phyloP scores from a whole-genome alignment of 1,139 yeast species.

The Saccharomyces pastorianus region DNA sequence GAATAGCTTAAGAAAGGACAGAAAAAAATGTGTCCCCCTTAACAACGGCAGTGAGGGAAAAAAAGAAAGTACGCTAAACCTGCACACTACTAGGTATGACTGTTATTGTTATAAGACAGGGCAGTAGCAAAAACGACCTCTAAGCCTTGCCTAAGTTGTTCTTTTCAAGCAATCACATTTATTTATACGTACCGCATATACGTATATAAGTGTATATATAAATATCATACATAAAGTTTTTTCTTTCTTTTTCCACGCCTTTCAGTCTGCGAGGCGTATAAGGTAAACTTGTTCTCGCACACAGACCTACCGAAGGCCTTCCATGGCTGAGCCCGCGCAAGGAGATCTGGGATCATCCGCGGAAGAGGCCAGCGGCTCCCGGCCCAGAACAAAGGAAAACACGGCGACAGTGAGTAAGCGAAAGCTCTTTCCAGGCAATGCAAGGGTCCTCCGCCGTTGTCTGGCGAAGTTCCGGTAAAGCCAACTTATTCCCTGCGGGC shows the following conservation, averaged over 20 bases:
- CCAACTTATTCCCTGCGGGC: too few species aligned
- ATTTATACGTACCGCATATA: too few species aligned
- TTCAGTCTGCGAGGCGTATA: neutral
- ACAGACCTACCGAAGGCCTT: neutral
- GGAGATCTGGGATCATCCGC: neutral
- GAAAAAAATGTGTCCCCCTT: neutral
- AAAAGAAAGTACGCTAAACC: neutral
- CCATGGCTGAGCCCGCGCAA: neutral
- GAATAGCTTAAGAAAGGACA: neutral
- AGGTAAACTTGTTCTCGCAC: neutral
- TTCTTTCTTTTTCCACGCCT: neutral
- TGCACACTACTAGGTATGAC: neutral
- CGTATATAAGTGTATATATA: too few species aligned
- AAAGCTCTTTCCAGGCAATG: neutral
- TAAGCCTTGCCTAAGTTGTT: too few species aligned
- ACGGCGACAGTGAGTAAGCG: neutral
- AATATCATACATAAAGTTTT: too few species aligned
- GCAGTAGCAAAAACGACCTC: too few species aligned
- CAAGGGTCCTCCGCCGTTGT: neutral
- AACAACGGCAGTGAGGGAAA: neutral
- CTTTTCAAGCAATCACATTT: too few species aligned
- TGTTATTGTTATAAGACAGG: too few species aligned
- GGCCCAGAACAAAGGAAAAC: neutral
- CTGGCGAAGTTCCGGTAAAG: too few species aligned
- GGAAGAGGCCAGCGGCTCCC: neutral